phyloP scores from a whole-genome alignment of 768 basidiomycete genomes.

The Mrakia gelida region DNA sequence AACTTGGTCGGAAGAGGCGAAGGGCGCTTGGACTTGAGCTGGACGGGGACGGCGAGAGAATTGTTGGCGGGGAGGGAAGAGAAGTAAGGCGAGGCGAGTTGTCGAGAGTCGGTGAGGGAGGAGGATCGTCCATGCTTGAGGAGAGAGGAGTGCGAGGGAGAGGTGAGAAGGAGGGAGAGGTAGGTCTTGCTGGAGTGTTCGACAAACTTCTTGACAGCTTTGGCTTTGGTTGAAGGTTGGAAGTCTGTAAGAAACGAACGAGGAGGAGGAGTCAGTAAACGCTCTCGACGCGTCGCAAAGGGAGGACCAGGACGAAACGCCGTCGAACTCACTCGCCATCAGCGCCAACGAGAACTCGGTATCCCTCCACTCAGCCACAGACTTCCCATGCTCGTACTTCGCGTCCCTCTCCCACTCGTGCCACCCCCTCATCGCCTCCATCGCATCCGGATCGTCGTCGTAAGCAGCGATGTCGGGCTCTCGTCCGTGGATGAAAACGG shows the following conservation, averaged over 20 bases:
- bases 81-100: conserved; percentile 15
- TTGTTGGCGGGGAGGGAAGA: neutral
- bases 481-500: conserved; percentile 16
- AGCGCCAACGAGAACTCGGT: conserved; percentile 14
- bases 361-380: conserved; percentile 13
- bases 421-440: conserved; percentile 19
- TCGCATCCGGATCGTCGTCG: conserved; percentile 18
- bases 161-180: neutral
- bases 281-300: neutral
- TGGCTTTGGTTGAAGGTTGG: conserved; percentile 12
- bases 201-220: conserved; percentile 6
- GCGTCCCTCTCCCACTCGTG: conserved; percentile 20
- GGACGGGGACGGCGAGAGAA: neutral
- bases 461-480: conserved; percentile 26
- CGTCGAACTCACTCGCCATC: conserved; percentile 1
- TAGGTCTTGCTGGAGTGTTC: neutral
- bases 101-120: conserved; percentile 12
- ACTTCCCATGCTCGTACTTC: conserved; percentile 13
- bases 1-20: neutral
- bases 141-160: neutral
- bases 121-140: conserved; percentile 4
- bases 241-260: conserved; percentile 4
- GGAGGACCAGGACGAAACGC: too few species aligned
- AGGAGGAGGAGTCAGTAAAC: neutral
- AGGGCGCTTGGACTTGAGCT: conserved; percentile 12